Evolutionary conservation across 108 stramenopile genomes (phyloP), one percentile per base, ranked within the genome.

Genomic region (Cylindrotheca closterium): DNA sequence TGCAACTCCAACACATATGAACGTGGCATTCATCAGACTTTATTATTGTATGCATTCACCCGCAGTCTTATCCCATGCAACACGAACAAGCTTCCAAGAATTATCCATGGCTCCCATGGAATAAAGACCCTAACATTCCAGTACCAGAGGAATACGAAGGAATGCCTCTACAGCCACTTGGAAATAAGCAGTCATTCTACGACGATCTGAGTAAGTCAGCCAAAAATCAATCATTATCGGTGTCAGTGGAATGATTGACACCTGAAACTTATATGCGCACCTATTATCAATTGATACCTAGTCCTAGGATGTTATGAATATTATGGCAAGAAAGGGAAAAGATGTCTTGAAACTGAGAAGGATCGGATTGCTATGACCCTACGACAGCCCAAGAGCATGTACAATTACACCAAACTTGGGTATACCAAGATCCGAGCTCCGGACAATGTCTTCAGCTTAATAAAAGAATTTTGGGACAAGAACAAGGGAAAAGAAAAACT

Each of bases 381-480:
- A 25, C 66, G 88, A 19, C 88, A 89, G 58, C 88, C 88, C 1
- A 42, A 68, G 28, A 37, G 59, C 51, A 89, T 89, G 87, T 25
- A 34, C 28, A 78, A 78, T 54, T 87, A 87, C 60, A 78, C 78
- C 58, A 63, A 80, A 4, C 26, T 76, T 55, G 88, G 88, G 49
- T 89, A 71, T 45, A 65, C 63, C 24, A 80, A 81, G 45, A 71
- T 85, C 45, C 47, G 47, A 21, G 81, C 84, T 1, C 89, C 89
- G 0, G 54, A 74, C 1, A 23, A 52, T 37, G 64, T 90, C 4
- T 81, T 74, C 50, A 34, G 65, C 0, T 34, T 70, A 3, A 30
- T 85, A 1, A 55, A 60, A 30, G 62, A 83, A 10, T 90, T 90
- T 64, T 90, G 89, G 89, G 78, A 85, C 3, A 51, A 54, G 0